phyloP scores from a whole-genome alignment of 805 yeast genomes.

The Allodekkera sacchari region DNA sequence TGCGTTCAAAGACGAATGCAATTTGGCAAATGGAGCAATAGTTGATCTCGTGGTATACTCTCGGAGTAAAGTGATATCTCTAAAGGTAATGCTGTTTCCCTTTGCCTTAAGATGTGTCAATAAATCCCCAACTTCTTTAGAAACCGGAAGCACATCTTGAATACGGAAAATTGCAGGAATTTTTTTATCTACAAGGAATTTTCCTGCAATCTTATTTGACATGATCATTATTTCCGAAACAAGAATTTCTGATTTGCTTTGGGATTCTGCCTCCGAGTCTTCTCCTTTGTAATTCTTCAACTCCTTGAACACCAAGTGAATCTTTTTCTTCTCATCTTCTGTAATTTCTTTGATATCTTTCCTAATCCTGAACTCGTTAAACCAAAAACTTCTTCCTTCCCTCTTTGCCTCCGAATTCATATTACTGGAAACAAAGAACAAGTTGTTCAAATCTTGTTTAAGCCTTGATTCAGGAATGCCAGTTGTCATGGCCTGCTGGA shows the following conservation, averaged over 20 bases:
- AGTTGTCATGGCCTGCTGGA: slow-evolving; percentile 3
- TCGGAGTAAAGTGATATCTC: slow-evolving; percentile 35
- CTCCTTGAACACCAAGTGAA: slow-evolving; percentile 17
- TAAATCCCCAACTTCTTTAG: slow-evolving; percentile 12
- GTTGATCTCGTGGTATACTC: slow-evolving; percentile 46
- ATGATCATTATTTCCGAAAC: slow-evolving; percentile 83
- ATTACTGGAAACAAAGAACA: slow-evolving; percentile 25
- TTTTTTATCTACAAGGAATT: slow-evolving; percentile 31
- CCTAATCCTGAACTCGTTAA: slow-evolving; percentile 13
- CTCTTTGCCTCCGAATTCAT: slow-evolving; percentile 24
- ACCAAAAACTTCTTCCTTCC: slow-evolving; percentile 28
- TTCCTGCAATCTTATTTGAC: slow-evolving; percentile 59
- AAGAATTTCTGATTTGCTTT: slow-evolving; percentile 46
- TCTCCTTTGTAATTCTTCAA: slow-evolving; percentile 8
- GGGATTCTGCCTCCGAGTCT: slow-evolving; percentile 4
- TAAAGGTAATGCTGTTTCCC: slow-evolving; percentile 20
- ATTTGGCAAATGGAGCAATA: slow-evolving; percentile 33
- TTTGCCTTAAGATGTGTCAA: slow-evolving; percentile 15
- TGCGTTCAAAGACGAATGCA: slow-evolving; percentile 61
- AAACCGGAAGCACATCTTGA: slow-evolving; percentile 20
- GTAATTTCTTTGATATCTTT: slow-evolving; percentile 15
- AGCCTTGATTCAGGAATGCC: slow-evolving; percentile 5
- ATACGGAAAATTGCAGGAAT: slow-evolving; percentile 46
- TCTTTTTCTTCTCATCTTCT: slow-evolving; percentile 16
- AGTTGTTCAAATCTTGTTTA: slow-evolving; percentile 26